These are phyloP conservation scores for Mesotaenium endlicherianum DNA, from an alignment of 139 green algal genomes.

Conservation along the genomic window DNA sequence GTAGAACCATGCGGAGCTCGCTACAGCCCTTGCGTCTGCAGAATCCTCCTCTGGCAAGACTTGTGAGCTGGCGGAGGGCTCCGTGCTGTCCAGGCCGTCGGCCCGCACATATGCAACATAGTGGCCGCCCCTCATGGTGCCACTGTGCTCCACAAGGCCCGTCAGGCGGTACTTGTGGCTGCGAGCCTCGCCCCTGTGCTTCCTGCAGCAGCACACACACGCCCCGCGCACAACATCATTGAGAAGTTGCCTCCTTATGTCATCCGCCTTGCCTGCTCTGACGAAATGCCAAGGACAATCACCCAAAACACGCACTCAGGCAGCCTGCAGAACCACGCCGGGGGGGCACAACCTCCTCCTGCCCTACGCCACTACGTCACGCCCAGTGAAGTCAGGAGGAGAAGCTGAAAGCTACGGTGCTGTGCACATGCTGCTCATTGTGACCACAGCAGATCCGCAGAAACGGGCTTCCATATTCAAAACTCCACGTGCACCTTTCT, in stretches of 20 bases:
- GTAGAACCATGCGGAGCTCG: conserved; percentile 2
- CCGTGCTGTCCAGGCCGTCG: background rate
- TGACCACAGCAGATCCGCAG: no score
- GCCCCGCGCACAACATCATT: background rate
- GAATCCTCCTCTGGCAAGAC: background rate
- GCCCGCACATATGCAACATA: conserved; percentile 70
- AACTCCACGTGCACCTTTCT: no score
- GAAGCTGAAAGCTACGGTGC: background rate
- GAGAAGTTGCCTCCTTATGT: no score
- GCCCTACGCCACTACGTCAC: background rate
- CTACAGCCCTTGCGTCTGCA: background rate
- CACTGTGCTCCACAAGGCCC: conserved; percentile 71
- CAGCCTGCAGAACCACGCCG: no score
- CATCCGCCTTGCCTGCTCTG: background rate
- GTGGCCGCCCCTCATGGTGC: conserved; percentile 63
- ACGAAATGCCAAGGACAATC: background rate
- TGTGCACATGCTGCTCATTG: no score
- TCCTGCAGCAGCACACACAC: background rate
- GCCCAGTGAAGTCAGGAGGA: background rate
- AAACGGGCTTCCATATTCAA: no score
- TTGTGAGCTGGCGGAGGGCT: background rate
- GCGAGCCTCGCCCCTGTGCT: background rate
- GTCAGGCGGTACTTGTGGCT: conserved; percentile 60
- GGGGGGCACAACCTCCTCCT: no score
- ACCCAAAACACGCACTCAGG: no score